Percentiles rank a stretch among this genome's conserved stretches.
These are phyloP conservation scores for Schizochytrium sp. DNA, from an alignment of 108 stramenopile genomes.

Conservation along the genomic window DNA sequence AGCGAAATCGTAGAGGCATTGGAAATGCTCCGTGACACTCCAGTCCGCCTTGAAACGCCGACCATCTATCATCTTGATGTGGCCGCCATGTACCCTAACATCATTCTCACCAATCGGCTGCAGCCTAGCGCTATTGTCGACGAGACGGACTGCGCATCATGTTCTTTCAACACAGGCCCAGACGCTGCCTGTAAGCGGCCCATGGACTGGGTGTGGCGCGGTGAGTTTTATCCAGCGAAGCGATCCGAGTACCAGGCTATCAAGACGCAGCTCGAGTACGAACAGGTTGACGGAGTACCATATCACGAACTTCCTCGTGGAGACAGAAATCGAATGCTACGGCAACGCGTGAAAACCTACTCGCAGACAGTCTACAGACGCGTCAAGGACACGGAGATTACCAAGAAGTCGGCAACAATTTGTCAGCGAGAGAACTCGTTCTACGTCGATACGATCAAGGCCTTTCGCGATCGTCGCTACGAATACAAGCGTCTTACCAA, in stretches of 20 bases:
- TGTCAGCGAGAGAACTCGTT: slow-evolving; percentile 99
- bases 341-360: slow-evolving; percentile 78
- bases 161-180: slow-evolving; percentile 79
- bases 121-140: slow-evolving; percentile 93
- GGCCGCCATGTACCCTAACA: slow-evolving; percentile 99
- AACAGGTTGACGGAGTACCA: slow-evolving; percentile 54
- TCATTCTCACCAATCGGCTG: slow-evolving; percentile 93
- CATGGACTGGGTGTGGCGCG: slow-evolving; percentile 98
- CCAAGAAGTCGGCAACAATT: slow-evolving; percentile 74
- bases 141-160: slow-evolving; percentile 86
- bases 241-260: slow-evolving; percentile 72
- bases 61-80: slow-evolving; percentile 95
- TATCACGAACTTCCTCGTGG: slow-evolving; percentile 68
- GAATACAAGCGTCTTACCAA: slow-evolving; percentile 95
- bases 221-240: slow-evolving; percentile 82
- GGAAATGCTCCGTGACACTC: slow-evolving; percentile 83
- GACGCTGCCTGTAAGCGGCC: slow-evolving; percentile 82
- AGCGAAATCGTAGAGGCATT: slow-evolving; percentile 75
- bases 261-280: slow-evolving; percentile 76
- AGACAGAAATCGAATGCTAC: slow-evolving; percentile 69
- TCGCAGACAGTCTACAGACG: slow-evolving; percentile 87
- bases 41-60: slow-evolving; percentile 77
- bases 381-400: slow-evolving; percentile 88
- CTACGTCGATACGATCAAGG: slow-evolving; percentile 95
- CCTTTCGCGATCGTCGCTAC: slow-evolving; percentile 95